These are phyloP conservation scores for Vicia faba DNA, from an alignment of 306 rosid species.

Conservation along the genomic window DNA sequence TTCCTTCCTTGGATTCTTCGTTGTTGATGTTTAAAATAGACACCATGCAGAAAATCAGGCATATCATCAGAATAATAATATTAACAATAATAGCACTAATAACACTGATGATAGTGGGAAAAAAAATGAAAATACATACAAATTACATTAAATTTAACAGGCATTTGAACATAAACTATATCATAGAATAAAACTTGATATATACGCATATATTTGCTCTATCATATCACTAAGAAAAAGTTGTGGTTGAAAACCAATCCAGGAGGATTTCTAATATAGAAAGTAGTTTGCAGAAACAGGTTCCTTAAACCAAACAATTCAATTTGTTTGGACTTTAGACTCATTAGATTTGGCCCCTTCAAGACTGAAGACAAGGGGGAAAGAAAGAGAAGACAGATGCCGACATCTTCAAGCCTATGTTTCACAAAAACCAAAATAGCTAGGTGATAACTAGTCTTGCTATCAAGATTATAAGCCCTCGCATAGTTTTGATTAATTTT, in stretches of 20 bases:
- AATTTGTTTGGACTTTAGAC: neutral
- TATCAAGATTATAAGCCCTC: neutral
- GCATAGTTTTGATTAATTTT: conserved; percentile 3
- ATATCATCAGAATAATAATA: conserved; percentile 10
- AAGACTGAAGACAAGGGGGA: neutral
- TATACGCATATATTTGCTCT: neutral
- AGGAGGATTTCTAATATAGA: conserved; percentile 6
- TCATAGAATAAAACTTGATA: neutral
- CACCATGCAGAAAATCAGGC: conserved; percentile 33
- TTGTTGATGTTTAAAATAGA: conserved; percentile 32
- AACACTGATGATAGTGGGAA: neutral
- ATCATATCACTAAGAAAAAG: conserved; percentile 5
- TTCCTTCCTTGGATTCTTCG: conserved; percentile 92
- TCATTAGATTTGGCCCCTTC: neutral
- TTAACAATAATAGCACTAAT: neutral
- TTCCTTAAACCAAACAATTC: conserved; percentile 22
- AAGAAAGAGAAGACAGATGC: neutral
- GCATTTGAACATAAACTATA: conserved; percentile 14
- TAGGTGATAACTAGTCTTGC: conserved; percentile 21
- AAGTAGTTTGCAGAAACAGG: conserved; percentile 25
- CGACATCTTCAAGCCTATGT: neutral
- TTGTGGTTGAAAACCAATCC: conserved; percentile 18
- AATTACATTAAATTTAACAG: conserved; percentile 7
- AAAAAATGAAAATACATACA: neutral
- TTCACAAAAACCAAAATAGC: conserved; percentile 7